Base-by-base conservation (phyloP, 2,329 filamentous ascomycete genomes). In the Emmonsia crescens region DNA sequence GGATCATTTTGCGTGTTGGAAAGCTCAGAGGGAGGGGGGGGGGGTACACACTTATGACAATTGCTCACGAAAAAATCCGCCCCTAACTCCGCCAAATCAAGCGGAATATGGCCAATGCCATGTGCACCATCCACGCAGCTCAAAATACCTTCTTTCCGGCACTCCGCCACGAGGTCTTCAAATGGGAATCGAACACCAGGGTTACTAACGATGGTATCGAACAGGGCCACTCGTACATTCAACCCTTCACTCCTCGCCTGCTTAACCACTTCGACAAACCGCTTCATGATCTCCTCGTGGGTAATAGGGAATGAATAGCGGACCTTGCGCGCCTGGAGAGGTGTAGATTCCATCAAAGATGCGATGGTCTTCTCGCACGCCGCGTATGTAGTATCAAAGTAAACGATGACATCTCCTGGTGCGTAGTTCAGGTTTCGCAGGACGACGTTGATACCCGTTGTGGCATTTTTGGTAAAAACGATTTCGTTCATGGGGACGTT, bases 11-110 rank as follows among this genome's bases (percentile, higher is more conserved):
- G 9, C 14, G 16, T 12, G 31, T 16, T 48, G n/a, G 44, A 14
- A 4, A 3, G 2, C 12, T 14, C 10, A 1, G 55, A 29, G 12
- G 29, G 16, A 27, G 21, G 14, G 16, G 12, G 12, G 49, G 21
- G 3, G 3, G 12, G 3, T 0, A 60, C 67, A 59, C 71, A 76
- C 74, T 96, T 96, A 78, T 96, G 89, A 68, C 86, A 89, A 73
- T 96, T 96, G 61, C 82, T 87, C 16, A 93, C 82, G 70, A 95
- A 89, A 76, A 96, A 96, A 73, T 96, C 92, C 0, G 91, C 86
- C 64, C 91, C 83, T 2, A 91, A 76, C 3, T 75, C 73, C 0
- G 71, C 65, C 16, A 96, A 75, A 72, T 95, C 83, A 8, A 96
- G 73, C 0, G 82, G 79, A 8, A 96, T 80, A 74, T 94, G 88